Base-by-base conservation (phyloP, 805 yeast genomes). In the Kodamaea kaohsiungensis region DNA sequence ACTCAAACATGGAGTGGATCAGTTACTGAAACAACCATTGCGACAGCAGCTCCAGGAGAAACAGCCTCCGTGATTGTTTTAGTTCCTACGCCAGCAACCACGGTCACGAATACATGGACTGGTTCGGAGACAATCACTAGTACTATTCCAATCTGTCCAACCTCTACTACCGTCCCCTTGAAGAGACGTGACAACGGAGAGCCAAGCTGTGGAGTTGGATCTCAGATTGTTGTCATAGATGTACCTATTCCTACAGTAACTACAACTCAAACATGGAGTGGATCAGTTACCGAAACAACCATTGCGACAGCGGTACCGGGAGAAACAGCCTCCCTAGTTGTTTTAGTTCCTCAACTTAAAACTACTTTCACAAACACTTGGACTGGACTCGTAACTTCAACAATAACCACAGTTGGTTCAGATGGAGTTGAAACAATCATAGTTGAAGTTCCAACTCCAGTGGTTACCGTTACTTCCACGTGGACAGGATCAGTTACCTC, bases 251-350 rank as follows among this genome's bases (percentile, higher is more conserved):
- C 46, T 7, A 42, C 46, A 10, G 6, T 17, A 6, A 3, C 15
- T 5, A 2, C 7, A 7, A 15, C 46, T 4, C 4, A 18, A 12
- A 42, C 15, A 15, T 42, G 46, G 59, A 25, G 55, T n/a, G 51
- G 52, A 18, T 1, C 43, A n/a, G 47, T 4, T 22, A 42, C 54
- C 10, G 35, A 48, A 6, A 42, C 56, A 3, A 39, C 43, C 15
- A 30, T 12, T 30, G 35, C 35, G 35, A 30, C 35, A 4, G 35
- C 35, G 8, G 43, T 7, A 3, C 22, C 43, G 17, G 10, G 16
- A 22, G 38, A 30, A 30, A 30, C 35, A 9, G 35, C 35, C 13
- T 30, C 35, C 8, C 2, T 30, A 12, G 8, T 4, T 9, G 8
- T 30, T 30, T 30, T 8, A 12, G 35, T 30, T 12, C 35, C 35